Evolutionary conservation across 805 yeast species (phyloP).

Genomic region (Candida rishiriensis): DNA sequence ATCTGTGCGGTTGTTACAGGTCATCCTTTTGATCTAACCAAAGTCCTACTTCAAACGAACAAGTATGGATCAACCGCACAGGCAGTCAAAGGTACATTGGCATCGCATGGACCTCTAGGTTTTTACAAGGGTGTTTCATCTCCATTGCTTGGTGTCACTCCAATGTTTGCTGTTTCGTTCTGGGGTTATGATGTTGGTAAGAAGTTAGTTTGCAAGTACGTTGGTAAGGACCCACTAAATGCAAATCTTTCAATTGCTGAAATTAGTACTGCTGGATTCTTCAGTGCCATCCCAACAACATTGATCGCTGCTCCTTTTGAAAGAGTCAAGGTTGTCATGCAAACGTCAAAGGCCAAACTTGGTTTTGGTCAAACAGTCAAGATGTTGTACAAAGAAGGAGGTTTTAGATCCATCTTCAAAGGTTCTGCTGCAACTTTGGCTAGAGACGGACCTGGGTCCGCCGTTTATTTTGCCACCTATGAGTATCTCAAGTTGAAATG

Average conservation of each 20-base stretch:
- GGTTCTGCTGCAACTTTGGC: conserved; percentile 92
- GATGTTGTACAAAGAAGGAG: conserved; percentile 74
- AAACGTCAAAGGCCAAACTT: conserved; percentile 43
- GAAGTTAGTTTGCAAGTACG: conserved; percentile 50
- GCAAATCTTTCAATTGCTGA: conserved; percentile 55
- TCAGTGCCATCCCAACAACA: conserved; percentile 93
- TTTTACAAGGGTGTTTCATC: conserved; percentile 92
- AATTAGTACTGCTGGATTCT: conserved; percentile 87
- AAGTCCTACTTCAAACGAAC: conserved; percentile 88
- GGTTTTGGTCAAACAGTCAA: conserved; percentile 58
- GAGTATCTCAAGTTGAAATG: conserved; percentile 69
- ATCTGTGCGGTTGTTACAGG: conserved; percentile 93
- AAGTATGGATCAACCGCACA: conserved; percentile 55
- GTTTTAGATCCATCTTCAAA: conserved; percentile 76
- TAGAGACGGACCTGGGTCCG: conserved; percentile 97
- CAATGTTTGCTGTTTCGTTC: conserved; percentile 96
- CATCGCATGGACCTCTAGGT: conserved; percentile 72
- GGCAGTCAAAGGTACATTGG: conserved; percentile 67
- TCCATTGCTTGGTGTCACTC: conserved; percentile 94
- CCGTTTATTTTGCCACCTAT: conserved; percentile 91
- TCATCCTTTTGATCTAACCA: conserved; percentile 92
- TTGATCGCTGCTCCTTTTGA: conserved; percentile 97
- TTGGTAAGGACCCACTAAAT: conserved; percentile 32
- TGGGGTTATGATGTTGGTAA: conserved; percentile 98
- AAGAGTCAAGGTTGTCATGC: conserved; percentile 90